A percentile compares a stretch with the other conserved stretches of the same genome.
These are phyloP conservation scores for Trametes cubensis DNA, from an alignment of 768 basidiomycete species.

Conservation along the genomic window DNA sequence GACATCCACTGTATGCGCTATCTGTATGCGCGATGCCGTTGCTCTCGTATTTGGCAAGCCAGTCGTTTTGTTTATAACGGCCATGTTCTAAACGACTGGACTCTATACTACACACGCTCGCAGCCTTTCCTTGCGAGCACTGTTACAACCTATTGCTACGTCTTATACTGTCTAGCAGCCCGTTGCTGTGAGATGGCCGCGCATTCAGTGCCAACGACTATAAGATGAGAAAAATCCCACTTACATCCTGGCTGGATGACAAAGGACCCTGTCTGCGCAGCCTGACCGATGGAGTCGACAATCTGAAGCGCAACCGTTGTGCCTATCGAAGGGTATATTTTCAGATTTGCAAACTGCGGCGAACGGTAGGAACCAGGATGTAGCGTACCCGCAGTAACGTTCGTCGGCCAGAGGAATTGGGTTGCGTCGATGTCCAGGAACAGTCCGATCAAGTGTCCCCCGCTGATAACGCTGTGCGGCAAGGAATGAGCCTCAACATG, in stretches of 20 bases:
- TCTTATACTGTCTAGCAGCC: no score
- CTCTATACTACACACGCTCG: no score
- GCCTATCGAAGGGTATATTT: background rate
- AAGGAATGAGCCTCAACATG: background rate
- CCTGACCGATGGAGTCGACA: background rate
- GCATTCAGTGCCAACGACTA: background rate
- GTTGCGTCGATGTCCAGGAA: background rate
- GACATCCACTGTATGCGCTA: no score
- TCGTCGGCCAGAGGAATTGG: background rate
- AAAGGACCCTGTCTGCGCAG: background rate
- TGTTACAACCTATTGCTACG: no score
- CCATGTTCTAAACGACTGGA: no score
- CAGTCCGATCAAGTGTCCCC: background rate
- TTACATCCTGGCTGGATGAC: conserved; percentile 1
- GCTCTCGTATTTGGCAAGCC: no score
- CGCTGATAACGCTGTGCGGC: background rate
- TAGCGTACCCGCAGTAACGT: background rate
- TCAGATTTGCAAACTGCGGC: no score
- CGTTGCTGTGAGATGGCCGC: no score
- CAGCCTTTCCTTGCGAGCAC: no score
- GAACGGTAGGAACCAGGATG: no score
- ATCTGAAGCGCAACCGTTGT: background rate
- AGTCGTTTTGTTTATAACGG: no score
- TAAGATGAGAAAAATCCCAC: background rate
- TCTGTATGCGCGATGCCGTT: no score